Evolutionary conservation across 495 filamentous ascomycete genomes (phyloP), one percentile per base, ranked within the genome.

Genomic region (Penicillium pulvis): DNA sequence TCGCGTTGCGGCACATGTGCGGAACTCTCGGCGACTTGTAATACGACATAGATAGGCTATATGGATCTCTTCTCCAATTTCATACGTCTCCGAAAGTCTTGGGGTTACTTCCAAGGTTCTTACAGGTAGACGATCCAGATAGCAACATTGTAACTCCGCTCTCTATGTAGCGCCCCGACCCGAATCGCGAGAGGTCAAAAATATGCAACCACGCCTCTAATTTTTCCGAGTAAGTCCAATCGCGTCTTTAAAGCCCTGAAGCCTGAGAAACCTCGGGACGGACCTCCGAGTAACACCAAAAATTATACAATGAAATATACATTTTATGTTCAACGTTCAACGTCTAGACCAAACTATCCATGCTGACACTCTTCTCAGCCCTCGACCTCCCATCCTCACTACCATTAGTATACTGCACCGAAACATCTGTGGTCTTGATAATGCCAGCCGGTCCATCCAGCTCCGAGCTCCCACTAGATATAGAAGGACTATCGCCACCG

Each of bases 361-460:
- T 52, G 60, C 64, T 71, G 5, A 50, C 53, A 30, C 58, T 50
- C 36, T 55, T 67, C 7, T 36, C 56, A 10, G 61, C 59, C 2
- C 52, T 44, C 30, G 59, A 62, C 39, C 52, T 55, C 6, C 33
- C 50, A 51, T 51, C 52, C 24, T 39, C 35, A 9, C 20, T 17
- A n/a, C 45, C 61, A 26, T 45, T 39, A 24, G 54, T 60, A 60
- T 69, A 71, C 23, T 47, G 45, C 11, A 71, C 61, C 7, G 61
- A 55, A 4, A 71, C 64, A 62, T 67, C 61, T 12, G 64, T 71
- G 0, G 61, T 67, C 45, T 67, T 69, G 16, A 69, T 43, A 46
- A 69, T 69, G 2, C 68, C 66, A 1, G 47, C 14, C 2, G 16
- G 14, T 16, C 39, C 39, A 4, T 58, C 57, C 0, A 43, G 66